Conservation (phyloP, 1,139 yeast genomes). For the Yamadazyma diddensiae region DNA sequence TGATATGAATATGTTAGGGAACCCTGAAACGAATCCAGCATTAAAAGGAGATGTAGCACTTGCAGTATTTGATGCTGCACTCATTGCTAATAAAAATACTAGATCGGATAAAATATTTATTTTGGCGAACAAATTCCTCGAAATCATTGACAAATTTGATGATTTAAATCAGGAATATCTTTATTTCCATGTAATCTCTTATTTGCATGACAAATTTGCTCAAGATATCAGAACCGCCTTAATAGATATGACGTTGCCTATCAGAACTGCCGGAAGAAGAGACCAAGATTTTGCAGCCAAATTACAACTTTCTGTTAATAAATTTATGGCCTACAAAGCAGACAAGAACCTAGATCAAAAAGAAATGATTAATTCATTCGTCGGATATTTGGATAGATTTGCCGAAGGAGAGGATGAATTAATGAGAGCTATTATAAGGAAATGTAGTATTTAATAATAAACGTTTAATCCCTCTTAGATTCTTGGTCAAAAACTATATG, state of each 20-base stretch:
- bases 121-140: conserved; percentile 46
- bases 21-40: conserved; percentile 85
- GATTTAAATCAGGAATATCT: conserved; percentile 69
- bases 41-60: conserved; percentile 85
- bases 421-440: conserved; percentile 40
- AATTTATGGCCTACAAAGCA: conserved; percentile 59
- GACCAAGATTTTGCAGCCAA: conserved; percentile 50
- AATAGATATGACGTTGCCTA: conserved; percentile 63
- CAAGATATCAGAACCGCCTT: conserved; percentile 42
- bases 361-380: conserved; percentile 44
- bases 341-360: conserved; percentile 38
- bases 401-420: conserved; percentile 27
- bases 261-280: conserved; percentile 47
- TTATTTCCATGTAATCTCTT: conserved; percentile 59
- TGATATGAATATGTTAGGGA: conserved; percentile 82
- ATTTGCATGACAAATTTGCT: conserved; percentile 40
- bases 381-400: conserved; percentile 36
- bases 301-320: conserved; percentile 69
- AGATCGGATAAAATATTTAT: conserved; percentile 38
- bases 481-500: conserved; percentile 27
- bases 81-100: conserved; percentile 30
- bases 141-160: conserved; percentile 61
- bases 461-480: conserved; percentile 29
- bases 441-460: conserved; percentile 11
- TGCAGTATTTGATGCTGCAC: conserved; percentile 69